Evolutionary conservation across 768 basidiomycete genomes (phyloP).

Genomic region (Auricularia sp.): DNA sequence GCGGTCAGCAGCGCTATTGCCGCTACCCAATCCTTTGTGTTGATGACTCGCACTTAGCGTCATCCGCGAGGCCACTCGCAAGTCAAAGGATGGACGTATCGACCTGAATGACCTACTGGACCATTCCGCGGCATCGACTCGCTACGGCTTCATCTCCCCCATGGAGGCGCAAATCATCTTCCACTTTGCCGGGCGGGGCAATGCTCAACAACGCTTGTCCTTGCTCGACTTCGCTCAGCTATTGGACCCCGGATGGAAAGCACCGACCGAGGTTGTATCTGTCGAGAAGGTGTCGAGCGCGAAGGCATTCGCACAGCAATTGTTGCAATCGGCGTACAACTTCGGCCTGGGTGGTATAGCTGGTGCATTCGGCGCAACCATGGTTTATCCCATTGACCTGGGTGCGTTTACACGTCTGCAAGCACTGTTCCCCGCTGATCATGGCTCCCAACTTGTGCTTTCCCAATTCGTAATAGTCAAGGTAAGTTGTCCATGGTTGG

Average conservation of each 20-base stretch:
- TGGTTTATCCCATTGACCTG: constrained; percentile 94
- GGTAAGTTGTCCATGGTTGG: constrained; percentile 33
- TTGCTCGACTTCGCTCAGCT: constrained; percentile 88
- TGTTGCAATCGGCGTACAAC: constrained; percentile 70
- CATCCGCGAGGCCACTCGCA: constrained; percentile 80
- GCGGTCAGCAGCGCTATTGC: constrained; percentile 35
- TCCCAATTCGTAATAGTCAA: constrained; percentile 42
- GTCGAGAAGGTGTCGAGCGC: constrained; percentile 24
- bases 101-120: constrained; percentile 93
- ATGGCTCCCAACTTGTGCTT: constrained; percentile 6
- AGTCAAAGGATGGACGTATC: constrained; percentile 92
- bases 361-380: constrained; percentile 92
- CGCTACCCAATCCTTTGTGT: constrained; percentile 5
- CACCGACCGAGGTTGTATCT: constrained; percentile 46
- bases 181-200: constrained; percentile 88
- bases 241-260: constrained; percentile 80
- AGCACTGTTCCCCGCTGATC: background rate
- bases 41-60: constrained; percentile 38
- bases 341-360: constrained; percentile 87
- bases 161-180: constrained; percentile 99
- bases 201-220: constrained; percentile 58
- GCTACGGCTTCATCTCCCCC: constrained; percentile 92
- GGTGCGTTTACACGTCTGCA: constrained; percentile 39
- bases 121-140: constrained; percentile 72
- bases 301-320: constrained; percentile 39